Percentiles rank a stretch among this genome's conserved stretches.
These are phyloP conservation scores for Puccinia sorghi DNA, from an alignment of 1,284 basidiomycete species.

Conservation along the genomic window DNA sequence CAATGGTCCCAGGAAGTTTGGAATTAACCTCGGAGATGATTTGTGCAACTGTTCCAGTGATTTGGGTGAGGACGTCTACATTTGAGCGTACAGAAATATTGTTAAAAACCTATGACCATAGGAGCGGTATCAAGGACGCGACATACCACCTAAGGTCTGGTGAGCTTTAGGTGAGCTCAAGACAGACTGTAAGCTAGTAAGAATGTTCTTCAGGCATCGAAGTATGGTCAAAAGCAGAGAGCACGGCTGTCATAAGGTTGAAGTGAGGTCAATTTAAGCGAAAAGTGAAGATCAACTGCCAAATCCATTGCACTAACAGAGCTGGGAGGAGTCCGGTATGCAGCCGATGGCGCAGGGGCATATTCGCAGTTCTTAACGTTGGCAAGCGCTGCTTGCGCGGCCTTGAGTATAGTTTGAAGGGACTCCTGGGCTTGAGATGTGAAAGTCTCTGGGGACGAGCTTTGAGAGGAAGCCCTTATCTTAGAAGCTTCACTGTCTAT, in stretches of 20 bases:
- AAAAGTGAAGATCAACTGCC: neutral
- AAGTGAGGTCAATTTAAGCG: neutral
- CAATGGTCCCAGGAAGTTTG: neutral
- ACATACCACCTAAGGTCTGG: constrained; percentile 9
- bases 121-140: neutral
- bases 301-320: neutral
- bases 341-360: constrained; percentile 14
- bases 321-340: constrained; percentile 12
- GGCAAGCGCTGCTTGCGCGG: constrained; percentile 12
- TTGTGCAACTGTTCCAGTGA: constrained; percentile 8
- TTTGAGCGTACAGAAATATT: neutral
- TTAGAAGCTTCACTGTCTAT: constrained; percentile 11
- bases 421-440: constrained; percentile 8
- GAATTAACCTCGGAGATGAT: constrained; percentile 15
- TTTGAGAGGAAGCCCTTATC: neutral
- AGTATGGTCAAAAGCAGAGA: constrained; percentile 3
- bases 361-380: constrained; percentile 24
- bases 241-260: neutral
- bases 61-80: neutral
- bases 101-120: neutral
- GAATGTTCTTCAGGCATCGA: constrained; percentile 14
- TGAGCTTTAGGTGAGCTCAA: constrained; percentile 4
- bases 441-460: neutral
- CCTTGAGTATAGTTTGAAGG: constrained; percentile 17
- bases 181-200: constrained; percentile 14